Evolutionary conservation across 345 rosid species (phyloP).

Genomic region (Rhodamnia argentea): DNA sequence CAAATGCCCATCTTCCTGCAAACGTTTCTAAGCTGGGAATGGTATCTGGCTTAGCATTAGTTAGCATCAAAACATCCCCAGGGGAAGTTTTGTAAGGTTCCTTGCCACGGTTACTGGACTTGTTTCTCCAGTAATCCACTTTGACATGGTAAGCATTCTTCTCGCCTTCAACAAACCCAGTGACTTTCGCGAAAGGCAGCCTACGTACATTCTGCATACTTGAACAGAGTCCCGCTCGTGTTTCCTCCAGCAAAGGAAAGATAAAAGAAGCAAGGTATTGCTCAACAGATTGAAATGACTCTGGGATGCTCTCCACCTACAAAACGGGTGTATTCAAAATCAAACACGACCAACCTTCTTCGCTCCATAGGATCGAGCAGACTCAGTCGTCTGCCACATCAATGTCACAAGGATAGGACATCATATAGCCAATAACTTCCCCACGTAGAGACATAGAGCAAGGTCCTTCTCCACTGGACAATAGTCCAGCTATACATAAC

Average conservation of each 20-base stretch:
- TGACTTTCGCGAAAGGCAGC: background rate
- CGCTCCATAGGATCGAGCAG: background rate
- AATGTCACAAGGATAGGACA: background rate
- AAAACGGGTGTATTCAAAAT: background rate
- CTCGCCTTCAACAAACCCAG: background rate
- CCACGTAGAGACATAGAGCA: background rate
- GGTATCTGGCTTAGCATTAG: background rate
- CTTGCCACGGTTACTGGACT: background rate
- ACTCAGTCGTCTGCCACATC: background rate
- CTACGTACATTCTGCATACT: background rate
- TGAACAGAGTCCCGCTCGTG: background rate
- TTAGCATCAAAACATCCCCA: conserved; percentile 1
- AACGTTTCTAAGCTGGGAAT: background rate
- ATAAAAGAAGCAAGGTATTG: background rate
- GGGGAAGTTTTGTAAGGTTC: background rate
- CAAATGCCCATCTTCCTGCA: conserved; percentile 5
- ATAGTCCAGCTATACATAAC: background rate
- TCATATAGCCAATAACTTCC: background rate
- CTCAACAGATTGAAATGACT: background rate
- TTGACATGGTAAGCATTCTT: background rate
- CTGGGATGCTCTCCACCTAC: conserved; percentile 11
- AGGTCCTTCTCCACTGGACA: background rate
- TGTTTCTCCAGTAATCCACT: conserved; percentile 7
- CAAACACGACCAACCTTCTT: background rate
- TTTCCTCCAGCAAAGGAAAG: conserved; percentile 11